phyloP scores from a whole-genome alignment of 2,329 filamentous ascomycete species.

The Blastomyces emzantsi region DNA sequence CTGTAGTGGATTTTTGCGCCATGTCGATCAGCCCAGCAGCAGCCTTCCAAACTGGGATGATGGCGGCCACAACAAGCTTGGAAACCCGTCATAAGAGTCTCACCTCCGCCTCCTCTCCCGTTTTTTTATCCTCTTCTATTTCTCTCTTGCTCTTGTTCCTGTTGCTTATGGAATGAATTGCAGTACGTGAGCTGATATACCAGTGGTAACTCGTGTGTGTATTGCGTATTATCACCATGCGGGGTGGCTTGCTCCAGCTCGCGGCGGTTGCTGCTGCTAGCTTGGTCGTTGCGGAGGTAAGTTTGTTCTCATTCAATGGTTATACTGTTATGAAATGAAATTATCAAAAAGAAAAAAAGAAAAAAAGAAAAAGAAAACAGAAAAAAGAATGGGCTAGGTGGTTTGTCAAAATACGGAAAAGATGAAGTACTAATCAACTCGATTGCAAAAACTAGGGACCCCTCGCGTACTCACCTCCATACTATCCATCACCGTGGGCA shows the following conservation, averaged over 20 bases:
- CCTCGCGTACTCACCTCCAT: slow-evolving; percentile 48
- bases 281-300: slow-evolving; percentile 28
- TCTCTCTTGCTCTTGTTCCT: background rate
- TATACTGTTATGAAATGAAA: slow-evolving; percentile 2
- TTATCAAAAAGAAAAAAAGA: background rate
- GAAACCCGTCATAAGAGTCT: background rate
- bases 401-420: background rate
- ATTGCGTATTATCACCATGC: slow-evolving; percentile 23
- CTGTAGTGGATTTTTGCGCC: background rate
- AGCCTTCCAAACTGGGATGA: slow-evolving; percentile 3
- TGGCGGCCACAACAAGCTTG: background rate
- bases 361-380: too few relatives aligned
- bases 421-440: background rate
- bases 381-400: background rate
- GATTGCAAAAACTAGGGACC: background rate
- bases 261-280: slow-evolving; percentile 25
- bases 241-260: slow-evolving; percentile 29
- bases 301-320: slow-evolving; percentile 1
- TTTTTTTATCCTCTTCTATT: background rate
- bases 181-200: background rate
- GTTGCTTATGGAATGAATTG: background rate
- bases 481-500: slow-evolving; percentile 84
- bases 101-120: background rate
- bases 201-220: background rate
- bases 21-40: background rate